phyloP scores from a whole-genome alignment of 2,329 filamentous ascomycete genomes.

The Hypoxylon sp. region DNA sequence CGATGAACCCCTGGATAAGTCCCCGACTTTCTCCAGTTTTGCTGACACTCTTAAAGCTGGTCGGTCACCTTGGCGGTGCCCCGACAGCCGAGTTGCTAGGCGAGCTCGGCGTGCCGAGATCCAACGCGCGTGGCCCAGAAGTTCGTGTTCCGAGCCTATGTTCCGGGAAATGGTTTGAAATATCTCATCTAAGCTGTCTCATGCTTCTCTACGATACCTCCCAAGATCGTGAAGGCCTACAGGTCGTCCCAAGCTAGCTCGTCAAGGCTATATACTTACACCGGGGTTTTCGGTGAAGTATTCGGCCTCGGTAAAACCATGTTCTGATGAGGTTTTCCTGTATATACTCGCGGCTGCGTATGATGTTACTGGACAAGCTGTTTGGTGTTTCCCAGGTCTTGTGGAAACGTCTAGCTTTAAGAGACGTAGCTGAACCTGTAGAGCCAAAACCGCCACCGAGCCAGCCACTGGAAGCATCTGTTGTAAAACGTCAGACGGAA shows the following conservation, averaged over 20 bases:
- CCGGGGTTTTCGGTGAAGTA: background rate
- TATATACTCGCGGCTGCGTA: too few species aligned
- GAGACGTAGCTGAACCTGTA: too few species aligned
- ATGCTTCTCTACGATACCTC: background rate
- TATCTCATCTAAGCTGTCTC: too few species aligned
- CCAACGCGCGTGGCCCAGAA: too few species aligned
- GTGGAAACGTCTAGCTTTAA: too few species aligned
- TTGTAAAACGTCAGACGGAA: too few species aligned
- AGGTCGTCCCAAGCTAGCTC: background rate
- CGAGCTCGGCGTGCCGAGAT: background rate
- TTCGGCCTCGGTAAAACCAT: background rate
- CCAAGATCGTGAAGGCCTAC: background rate
- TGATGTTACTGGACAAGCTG: background rate
- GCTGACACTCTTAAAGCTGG: conserved; percentile 7
- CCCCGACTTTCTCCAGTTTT: background rate
- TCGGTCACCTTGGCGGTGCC: conserved; percentile 3
- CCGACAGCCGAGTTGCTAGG: background rate
- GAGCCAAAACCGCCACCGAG: too few species aligned
- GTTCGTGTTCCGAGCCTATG: too few species aligned
- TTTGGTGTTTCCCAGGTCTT: too few species aligned
- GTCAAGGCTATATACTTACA: background rate
- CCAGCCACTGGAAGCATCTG: too few species aligned
- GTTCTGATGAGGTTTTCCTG: background rate
- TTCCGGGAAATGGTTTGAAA: too few species aligned
- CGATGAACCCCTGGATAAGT: background rate